Percentiles rank a stretch among this genome's conserved stretches.
phyloP scores from a whole-genome alignment of 495 filamentous ascomycete genomes.

The Aspergillus carlsbadensis region DNA sequence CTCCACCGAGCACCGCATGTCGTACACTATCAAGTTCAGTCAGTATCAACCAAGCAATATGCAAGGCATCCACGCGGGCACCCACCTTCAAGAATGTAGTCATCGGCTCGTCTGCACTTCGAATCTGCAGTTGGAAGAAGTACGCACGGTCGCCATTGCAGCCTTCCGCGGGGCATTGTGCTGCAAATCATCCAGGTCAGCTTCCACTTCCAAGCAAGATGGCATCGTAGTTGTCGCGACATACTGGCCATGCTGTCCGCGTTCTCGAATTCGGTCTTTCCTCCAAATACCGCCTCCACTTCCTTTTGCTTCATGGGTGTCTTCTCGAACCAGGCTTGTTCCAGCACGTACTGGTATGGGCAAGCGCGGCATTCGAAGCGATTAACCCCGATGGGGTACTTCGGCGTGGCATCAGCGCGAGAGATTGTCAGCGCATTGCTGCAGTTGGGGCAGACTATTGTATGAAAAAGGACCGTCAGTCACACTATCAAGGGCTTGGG shows the following conservation, averaged over 20 bases:
- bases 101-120: conserved; percentile 98
- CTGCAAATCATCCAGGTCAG: conserved; percentile 31
- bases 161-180: conserved; percentile 72
- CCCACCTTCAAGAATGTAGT: conserved; percentile 89
- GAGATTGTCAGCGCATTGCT: conserved; percentile 80
- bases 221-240: conserved; percentile 16
- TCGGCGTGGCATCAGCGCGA: conserved; percentile 49
- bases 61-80: conserved; percentile 19
- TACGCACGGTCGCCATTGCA: conserved; percentile 81
- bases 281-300: conserved; percentile 88
- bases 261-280: conserved; percentile 83
- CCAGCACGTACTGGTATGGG: conserved; percentile 80
- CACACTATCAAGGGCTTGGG: background rate
- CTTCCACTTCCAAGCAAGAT: background rate
- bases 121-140: conserved; percentile 95
- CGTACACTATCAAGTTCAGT: conserved; percentile 40
- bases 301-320: conserved; percentile 73
- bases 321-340: conserved; percentile 71
- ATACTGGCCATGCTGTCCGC: conserved; percentile 72
- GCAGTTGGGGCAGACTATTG: conserved; percentile 86
- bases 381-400: conserved; percentile 55
- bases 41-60: conserved; percentile 22
- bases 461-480: conserved; percentile 18
- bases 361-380: conserved; percentile 92
- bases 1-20: conserved; percentile 44